phyloP scores from a whole-genome alignment of 1,284 basidiomycete genomes.

The Naganishia liquefaciens region DNA sequence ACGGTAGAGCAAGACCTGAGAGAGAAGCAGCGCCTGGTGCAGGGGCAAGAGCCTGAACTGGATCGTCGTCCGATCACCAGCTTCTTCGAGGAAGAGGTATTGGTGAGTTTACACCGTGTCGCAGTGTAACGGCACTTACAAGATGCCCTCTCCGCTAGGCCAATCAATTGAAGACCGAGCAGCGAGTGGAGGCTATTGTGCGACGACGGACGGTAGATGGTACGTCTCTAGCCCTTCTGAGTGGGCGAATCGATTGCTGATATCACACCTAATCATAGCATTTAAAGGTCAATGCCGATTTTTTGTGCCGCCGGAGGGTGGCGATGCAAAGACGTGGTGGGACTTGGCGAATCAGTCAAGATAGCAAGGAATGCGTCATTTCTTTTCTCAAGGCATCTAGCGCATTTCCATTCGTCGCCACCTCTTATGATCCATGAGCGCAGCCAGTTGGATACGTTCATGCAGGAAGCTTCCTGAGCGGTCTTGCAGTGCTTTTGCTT shows the following conservation, averaged over 20 bases:
- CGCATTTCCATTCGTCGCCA: too few relatives aligned
- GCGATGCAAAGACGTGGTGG: conserved; percentile 69
- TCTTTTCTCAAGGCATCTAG: neutral
- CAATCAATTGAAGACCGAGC: conserved; percentile 76
- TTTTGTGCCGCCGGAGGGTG: conserved; percentile 68
- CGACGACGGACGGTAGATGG: conserved; percentile 75
- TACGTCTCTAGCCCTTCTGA: conserved; percentile 48
- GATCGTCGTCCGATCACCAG: conserved; percentile 54
- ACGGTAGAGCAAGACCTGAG: conserved; percentile 69
- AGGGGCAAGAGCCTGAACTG: conserved; percentile 34
- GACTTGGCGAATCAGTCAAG: conserved; percentile 50
- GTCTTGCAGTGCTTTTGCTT: too few relatives aligned
- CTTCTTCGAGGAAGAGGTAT: conserved; percentile 70
- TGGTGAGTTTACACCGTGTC: conserved; percentile 57
- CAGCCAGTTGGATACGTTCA: neutral
- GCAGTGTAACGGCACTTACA: neutral
- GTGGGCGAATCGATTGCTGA: too few relatives aligned
- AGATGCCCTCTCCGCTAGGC: conserved; percentile 57
- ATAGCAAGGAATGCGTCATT: neutral
- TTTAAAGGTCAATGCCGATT: conserved; percentile 80
- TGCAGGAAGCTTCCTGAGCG: too few relatives aligned
- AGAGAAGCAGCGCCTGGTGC: conserved; percentile 59
- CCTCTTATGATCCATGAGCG: too few relatives aligned
- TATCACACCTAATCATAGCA: conserved; percentile 56
- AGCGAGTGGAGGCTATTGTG: conserved; percentile 75